A percentile compares a stretch with the other conserved stretches of the same genome.
These are phyloP conservation scores for Russula foetens DNA, from an alignment of 768 basidiomycete genomes.

Conservation along the genomic window DNA sequence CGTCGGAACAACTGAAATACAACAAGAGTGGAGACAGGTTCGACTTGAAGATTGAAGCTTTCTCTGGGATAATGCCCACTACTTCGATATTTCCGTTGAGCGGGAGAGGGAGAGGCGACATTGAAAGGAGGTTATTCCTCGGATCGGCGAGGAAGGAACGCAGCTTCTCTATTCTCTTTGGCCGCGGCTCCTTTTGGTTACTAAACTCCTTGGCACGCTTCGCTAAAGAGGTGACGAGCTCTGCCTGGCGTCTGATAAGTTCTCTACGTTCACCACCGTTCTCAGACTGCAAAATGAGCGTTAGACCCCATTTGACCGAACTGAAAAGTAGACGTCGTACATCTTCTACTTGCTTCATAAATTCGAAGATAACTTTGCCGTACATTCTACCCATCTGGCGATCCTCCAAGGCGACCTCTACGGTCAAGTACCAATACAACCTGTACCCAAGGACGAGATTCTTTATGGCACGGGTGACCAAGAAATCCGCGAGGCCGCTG, in stretches of 20 bases:
- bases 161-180: conserved; percentile 96
- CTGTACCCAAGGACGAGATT: conserved; percentile 85
- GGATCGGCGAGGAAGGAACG: conserved; percentile 77
- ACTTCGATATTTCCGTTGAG: conserved; percentile 82
- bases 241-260: conserved; percentile 84
- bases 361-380: conserved; percentile 67
- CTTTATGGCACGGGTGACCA: conserved; percentile 75
- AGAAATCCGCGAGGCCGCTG: conserved; percentile 87
- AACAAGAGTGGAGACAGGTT: conserved; percentile 89
- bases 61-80: conserved; percentile 83
- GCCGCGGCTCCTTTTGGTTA: conserved; percentile 84
- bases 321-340: conserved; percentile 32
- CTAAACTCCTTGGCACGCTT: conserved; percentile 83
- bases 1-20: conserved; percentile 81
- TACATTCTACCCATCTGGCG: conserved; percentile 21
- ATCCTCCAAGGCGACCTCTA: conserved; percentile 86
- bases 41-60: conserved; percentile 95
- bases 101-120: conserved; percentile 80
- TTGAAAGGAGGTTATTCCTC: conserved; percentile 74
- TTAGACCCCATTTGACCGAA: not conserved
- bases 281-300: conserved; percentile 39
- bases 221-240: conserved; percentile 79
- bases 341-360: conserved; percentile 82
- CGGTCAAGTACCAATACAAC: conserved; percentile 97
- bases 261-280: conserved; percentile 79